Conservation (phyloP, 2,329 filamentous ascomycete species). For the Fusarium torulosum region DNA sequence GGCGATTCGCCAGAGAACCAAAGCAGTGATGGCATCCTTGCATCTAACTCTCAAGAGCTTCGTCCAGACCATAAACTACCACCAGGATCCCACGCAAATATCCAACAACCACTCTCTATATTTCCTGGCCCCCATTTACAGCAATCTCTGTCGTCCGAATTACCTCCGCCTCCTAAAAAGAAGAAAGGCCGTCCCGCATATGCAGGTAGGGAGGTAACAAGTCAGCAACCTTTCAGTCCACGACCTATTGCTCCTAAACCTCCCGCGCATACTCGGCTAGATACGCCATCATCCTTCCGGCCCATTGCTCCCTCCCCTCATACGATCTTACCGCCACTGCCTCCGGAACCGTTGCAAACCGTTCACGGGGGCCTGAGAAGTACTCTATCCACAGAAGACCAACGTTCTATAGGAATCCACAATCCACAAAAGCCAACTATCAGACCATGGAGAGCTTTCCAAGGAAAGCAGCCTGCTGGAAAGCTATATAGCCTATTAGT, state of each 20-base stretch:
- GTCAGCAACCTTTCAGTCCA: constrained; percentile 51
- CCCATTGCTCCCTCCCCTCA: constrained; percentile 29
- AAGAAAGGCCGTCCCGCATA: constrained; percentile 62
- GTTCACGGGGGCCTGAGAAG: neutral
- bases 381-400: neutral
- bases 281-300: constrained; percentile 5
- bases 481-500: neutral
- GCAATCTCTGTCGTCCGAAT: constrained; percentile 13
- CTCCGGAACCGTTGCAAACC: neutral
- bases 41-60: constrained; percentile 9
- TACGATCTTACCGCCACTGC: neutral
- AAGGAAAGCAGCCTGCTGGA: neutral
- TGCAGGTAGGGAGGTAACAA: constrained; percentile 56
- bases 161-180: constrained; percentile 44
- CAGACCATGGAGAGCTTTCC: neutral
- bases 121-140: constrained; percentile 7
- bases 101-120: constrained; percentile 44
- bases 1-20: constrained; percentile 52
- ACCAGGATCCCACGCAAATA: constrained; percentile 29
- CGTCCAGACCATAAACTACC: neutral
- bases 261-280: constrained; percentile 25
- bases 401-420: neutral
- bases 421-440: neutral
- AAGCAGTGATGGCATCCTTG: constrained; percentile 28
- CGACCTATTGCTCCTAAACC: constrained; percentile 51